These are phyloP conservation scores for Myriosclerotinia curreyana DNA, from an alignment of 2,329 filamentous ascomycete species.

Conservation along the genomic window DNA sequence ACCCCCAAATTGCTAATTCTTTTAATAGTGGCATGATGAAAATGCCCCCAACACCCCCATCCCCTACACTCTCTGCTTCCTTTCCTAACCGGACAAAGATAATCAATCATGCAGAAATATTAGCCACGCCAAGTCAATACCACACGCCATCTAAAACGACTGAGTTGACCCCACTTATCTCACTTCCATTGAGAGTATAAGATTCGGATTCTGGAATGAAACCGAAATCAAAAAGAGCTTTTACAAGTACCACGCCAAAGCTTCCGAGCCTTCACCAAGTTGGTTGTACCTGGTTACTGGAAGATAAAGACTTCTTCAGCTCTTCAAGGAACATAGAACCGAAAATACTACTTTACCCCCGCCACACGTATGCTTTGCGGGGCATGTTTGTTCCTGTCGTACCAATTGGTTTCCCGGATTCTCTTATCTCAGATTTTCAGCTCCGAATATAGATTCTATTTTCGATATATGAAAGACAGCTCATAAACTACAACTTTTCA, in stretches of 20 bases:
- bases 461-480: conserved; percentile 2
- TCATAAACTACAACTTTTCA: background rate
- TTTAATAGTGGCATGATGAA: conserved; percentile 20
- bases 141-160: conserved; percentile 10
- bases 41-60: conserved; percentile 13
- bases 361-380: background rate
- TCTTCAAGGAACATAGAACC: background rate
- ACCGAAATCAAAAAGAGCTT: background rate
- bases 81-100: conserved; percentile 4
- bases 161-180: conserved; percentile 7
- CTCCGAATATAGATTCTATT: conserved; percentile 8
- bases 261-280: conserved; percentile 6
- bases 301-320: conserved; percentile 10
- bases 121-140: conserved; percentile 14
- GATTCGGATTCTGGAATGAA: background rate
- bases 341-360: conserved; percentile 5
- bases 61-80: conserved; percentile 14
- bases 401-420: conserved; percentile 7
- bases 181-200: conserved; percentile 20
- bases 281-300: conserved; percentile 8
- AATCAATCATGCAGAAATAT: conserved; percentile 17
- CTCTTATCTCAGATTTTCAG: conserved; percentile 17
- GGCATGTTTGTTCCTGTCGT: conserved; percentile 9
- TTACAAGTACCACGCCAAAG: conserved; percentile 1
- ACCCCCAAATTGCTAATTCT: conserved; percentile 13